Conservation (phyloP, 2,329 filamentous ascomycete genomes). For the Didymella segeticola region DNA sequence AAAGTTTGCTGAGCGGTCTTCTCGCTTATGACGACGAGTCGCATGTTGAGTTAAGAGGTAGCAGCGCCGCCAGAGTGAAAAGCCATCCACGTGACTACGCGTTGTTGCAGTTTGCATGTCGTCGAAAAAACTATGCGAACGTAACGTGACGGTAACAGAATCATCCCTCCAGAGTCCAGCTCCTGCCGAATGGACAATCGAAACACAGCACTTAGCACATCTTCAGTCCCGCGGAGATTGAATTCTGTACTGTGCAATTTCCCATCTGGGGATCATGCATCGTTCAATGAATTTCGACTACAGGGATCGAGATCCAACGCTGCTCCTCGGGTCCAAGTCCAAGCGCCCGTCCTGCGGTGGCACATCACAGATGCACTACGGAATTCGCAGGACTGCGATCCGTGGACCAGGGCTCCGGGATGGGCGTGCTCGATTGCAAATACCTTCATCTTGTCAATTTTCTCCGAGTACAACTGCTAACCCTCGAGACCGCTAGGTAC, state of each 20-base stretch:
- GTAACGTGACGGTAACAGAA: neutral
- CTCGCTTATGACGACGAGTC: neutral
- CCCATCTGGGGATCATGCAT: neutral
- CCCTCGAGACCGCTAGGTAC: neutral
- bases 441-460: no score
- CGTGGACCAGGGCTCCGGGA: neutral
- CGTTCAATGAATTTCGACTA: neutral
- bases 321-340: neutral
- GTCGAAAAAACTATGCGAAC: neutral
- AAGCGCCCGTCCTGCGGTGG: neutral
- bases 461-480: neutral
- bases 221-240: slow-evolving; percentile 1
- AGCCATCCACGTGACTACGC: neutral
- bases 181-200: neutral
- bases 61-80: neutral
- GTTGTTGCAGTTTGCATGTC: neutral
- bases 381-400: neutral
- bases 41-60: neutral
- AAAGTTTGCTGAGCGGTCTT: neutral
- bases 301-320: neutral
- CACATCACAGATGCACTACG: neutral
- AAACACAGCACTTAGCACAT: neutral
- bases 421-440: neutral
- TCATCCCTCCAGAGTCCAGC: neutral
- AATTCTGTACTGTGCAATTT: neutral